These are phyloP conservation scores for Linnemannia elongata DNA, from an alignment of 192 early-diverging fungal species.

Conservation along the genomic window DNA sequence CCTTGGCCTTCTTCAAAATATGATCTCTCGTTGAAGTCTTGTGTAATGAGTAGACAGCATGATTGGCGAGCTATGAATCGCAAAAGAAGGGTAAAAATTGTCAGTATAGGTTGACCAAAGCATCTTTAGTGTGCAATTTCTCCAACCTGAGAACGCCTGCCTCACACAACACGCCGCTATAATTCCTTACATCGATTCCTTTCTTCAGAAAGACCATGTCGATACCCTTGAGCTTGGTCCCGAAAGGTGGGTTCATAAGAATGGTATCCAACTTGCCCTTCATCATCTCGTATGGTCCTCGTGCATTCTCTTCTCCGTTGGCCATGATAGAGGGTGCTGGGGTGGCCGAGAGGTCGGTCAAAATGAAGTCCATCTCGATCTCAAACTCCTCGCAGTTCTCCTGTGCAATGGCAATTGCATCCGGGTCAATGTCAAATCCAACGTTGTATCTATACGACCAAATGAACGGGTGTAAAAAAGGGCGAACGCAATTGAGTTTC, in stretches of 20 bases:
- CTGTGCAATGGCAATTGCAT: constrained; percentile 77
- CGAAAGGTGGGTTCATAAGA: constrained; percentile 87
- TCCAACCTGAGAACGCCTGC: not conserved
- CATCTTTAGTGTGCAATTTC: not conserved
- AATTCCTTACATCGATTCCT: constrained; percentile 65
- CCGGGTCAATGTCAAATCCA: constrained; percentile 80
- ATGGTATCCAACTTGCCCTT: constrained; percentile 77
- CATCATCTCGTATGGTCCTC: constrained; percentile 59
- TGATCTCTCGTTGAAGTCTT: constrained; percentile 83
- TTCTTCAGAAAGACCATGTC: constrained; percentile 82
- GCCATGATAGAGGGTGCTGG: constrained; percentile 26
- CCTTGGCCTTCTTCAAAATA: constrained; percentile 76
- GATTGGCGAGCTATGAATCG: constrained; percentile 63
- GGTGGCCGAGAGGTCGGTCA: constrained; percentile 60
- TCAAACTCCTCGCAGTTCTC: constrained; percentile 76
- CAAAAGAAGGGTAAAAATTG: not conserved
- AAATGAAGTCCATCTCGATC: constrained; percentile 74
- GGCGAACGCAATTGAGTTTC: not conserved
- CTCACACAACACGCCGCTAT: not conserved
- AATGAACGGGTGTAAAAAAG: not conserved
- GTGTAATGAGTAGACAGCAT: constrained; percentile 83
- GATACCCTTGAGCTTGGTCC: constrained; percentile 84
- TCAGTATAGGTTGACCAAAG: not conserved
- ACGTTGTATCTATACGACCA: constrained; percentile 59
- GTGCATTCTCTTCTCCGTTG: constrained; percentile 16